Base-by-base conservation (phyloP, 2,329 filamentous ascomycete genomes). In the Stachybotrys chartarum region DNA sequence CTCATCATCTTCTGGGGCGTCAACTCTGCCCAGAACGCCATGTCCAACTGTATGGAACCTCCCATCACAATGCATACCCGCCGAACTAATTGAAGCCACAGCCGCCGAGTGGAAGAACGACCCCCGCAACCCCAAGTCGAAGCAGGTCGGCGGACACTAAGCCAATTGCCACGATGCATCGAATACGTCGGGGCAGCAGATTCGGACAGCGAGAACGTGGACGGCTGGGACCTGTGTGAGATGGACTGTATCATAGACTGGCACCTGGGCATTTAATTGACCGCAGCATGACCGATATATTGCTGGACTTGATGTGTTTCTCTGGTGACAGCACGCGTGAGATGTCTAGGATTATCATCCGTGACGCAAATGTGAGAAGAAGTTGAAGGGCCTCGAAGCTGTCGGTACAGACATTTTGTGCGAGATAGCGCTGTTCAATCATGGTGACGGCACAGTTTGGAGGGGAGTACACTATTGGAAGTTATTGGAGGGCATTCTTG, bases 21-120 rank as follows among this genome's bases (percentile, higher is more conserved):
- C 80, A 96, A 95, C 82, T 84, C 89, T 60, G 82, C 87, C 66
- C 87, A 91, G 71, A 88, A 82, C 72, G 77, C 83, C 67, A 82
- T 96, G 79, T 85, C 87, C 78, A 78, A 84, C 72, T 83, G 93
- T 97, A 85, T 61, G 75, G 53, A 58, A 48, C 46, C 32, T 57
- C 58, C 55, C 30, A n/a, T 3, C 6, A 24, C 30, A 51, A 4
- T 50, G 11, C 18, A 35, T 18, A 14, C 51, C 54, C 52, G 52
- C 39, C 24, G 44, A 58, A 58, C 66, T 70, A 57, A 70, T 62
- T 50, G 57, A 57, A 32, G 57, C 50, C 51, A 61, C 66, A 97
- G 93, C 85, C 79, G 90, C 89, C 67, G 91, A 97, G 80, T 97
- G 84, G 85, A 95, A 92, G 86, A 95, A 96, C 81, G 93, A 97